phyloP scores from a whole-genome alignment of 176 grass and related monocot genomes.

The Avena insularis region DNA sequence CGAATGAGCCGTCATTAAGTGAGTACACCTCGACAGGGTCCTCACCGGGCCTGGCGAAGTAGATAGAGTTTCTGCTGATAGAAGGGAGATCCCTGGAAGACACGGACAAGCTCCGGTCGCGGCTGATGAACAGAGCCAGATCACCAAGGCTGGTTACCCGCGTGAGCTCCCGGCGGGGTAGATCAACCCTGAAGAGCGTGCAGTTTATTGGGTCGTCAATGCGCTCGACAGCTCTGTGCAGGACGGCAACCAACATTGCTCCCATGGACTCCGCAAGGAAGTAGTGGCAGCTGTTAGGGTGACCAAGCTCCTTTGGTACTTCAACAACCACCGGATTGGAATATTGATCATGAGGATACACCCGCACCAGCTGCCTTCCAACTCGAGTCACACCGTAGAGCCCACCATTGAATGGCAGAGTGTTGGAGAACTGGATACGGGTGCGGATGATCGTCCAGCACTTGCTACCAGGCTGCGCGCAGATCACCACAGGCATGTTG shows the following conservation, averaged over 20 bases:
- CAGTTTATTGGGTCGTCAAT: neutral
- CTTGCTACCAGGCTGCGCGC: neutral
- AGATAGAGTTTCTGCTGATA: neutral
- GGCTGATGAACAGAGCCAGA: neutral
- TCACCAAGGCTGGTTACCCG: slow-evolving; percentile 2
- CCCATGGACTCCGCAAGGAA: slow-evolving; percentile 36
- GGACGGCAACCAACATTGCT: neutral
- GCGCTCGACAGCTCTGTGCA: neutral
- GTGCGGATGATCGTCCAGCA: neutral
- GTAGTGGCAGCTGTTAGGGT: neutral
- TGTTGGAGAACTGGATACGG: neutral
- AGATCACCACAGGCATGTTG: neutral
- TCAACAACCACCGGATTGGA: neutral
- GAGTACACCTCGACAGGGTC: neutral
- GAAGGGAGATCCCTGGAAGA: neutral
- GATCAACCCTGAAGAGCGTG: neutral
- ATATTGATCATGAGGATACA: neutral
- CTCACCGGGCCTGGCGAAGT: neutral
- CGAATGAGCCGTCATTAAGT: neutral
- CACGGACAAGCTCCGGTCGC: slow-evolving; percentile 21
- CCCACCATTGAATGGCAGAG: slow-evolving; percentile 3
- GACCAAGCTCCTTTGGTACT: neutral
- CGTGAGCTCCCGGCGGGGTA: neutral
- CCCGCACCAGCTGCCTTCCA: slow-evolving; percentile 21
- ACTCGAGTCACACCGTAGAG: slow-evolving; percentile 21